Evolutionary conservation across 2,329 filamentous ascomycete genomes (phyloP).

Genomic region (Arthrobotrys entomopaga): DNA sequence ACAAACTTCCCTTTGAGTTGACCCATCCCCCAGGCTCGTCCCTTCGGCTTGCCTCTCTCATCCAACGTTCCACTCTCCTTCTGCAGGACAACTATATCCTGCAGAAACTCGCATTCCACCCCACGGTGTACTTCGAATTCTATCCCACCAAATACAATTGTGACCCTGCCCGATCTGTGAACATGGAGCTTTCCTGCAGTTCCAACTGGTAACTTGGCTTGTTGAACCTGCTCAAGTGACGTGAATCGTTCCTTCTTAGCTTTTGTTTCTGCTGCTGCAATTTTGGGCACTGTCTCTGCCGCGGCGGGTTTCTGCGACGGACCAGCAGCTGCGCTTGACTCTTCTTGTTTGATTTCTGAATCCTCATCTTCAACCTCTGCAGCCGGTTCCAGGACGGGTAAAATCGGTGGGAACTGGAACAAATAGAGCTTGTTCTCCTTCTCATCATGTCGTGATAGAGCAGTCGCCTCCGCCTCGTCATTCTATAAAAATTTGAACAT

Average conservation of each 20-base stretch:
- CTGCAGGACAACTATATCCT: conserved; percentile 68
- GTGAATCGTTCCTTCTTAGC: conserved; percentile 60
- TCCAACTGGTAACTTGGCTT: conserved; percentile 65
- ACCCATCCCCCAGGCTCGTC: conserved; percentile 67
- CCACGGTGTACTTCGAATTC: conserved; percentile 70
- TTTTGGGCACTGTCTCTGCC: conserved; percentile 29
- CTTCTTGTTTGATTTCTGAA: conserved; percentile 28
- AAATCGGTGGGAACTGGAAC: conserved; percentile 58
- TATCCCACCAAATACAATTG: conserved; percentile 72
- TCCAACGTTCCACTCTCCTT: conserved; percentile 56
- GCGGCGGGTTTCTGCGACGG: conserved; percentile 26
- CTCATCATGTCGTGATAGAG: conserved; percentile 47
- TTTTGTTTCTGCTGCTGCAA: conserved; percentile 7
- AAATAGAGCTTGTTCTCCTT: conserved; percentile 59
- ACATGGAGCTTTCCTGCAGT: conserved; percentile 71
- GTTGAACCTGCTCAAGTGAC: conserved; percentile 59
- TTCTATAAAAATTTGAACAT: conserved; percentile 6
- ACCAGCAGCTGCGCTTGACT: conserved; percentile 20
- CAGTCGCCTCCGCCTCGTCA: conserved; percentile 25
- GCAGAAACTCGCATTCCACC: conserved; percentile 69
- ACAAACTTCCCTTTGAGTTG: conserved; percentile 74
- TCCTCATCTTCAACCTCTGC: conserved; percentile 29
- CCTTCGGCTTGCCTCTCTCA: conserved; percentile 57
- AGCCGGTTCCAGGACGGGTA: conserved; percentile 55
- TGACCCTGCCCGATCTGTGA: conserved; percentile 71